Evolutionary conservation across 2,329 filamentous ascomycete species (phyloP).

Genomic region (Clonostachys chloroleuca): DNA sequence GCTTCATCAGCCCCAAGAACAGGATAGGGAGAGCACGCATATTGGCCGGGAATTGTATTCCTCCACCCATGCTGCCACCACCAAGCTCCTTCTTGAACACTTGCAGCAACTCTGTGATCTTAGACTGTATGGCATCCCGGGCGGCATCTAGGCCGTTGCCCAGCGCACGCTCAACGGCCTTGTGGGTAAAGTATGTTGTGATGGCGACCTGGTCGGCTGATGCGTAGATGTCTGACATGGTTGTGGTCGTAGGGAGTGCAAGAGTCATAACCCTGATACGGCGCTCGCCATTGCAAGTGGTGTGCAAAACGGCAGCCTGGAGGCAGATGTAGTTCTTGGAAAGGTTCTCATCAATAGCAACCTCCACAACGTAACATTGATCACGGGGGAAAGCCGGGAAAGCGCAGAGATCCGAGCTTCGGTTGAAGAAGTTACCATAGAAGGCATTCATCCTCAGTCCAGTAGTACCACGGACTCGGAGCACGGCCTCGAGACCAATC

Average conservation of each 20-base stretch:
- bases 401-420: constrained; percentile 93
- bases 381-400: constrained; percentile 98
- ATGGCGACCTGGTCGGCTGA: constrained; percentile 94
- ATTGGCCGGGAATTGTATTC: constrained; percentile 91
- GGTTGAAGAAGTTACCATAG: constrained; percentile 99
- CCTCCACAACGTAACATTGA: constrained; percentile 96
- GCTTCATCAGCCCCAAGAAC: constrained; percentile 94
- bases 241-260: constrained; percentile 87
- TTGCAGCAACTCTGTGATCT: constrained; percentile 86
- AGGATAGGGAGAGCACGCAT: constrained; percentile 82
- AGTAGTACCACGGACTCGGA: constrained; percentile 91
- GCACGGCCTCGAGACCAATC: constrained; percentile 92
- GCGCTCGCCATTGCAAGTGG: constrained; percentile 94
- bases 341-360: constrained; percentile 93
- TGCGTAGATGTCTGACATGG: constrained; percentile 85
- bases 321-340: constrained; percentile 89
- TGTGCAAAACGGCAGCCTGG: constrained; percentile 93
- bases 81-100: constrained; percentile 97
- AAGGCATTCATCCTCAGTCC: constrained; percentile 96
- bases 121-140: constrained; percentile 83
- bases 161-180: constrained; percentile 87
- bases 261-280: constrained; percentile 93
- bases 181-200: constrained; percentile 92
- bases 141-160: constrained; percentile 86
- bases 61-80: constrained; percentile 91